Evolutionary conservation across 2,329 filamentous ascomycete species (phyloP).

Genomic region (Fusarium paranaense): DNA sequence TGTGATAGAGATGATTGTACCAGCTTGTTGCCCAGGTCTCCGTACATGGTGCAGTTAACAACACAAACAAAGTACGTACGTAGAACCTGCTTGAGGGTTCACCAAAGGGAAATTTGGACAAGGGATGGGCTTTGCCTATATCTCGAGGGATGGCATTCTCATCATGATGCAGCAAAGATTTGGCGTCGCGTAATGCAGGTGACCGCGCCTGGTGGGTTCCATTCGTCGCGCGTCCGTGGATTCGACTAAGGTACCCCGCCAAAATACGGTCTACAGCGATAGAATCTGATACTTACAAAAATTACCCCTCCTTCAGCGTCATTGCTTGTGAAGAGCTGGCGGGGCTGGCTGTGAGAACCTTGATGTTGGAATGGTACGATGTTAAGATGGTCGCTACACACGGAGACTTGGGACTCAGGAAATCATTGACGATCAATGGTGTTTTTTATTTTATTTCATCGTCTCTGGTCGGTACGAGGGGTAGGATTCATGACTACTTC

Average conservation of each 20-base stretch:
- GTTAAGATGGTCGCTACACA: not conserved
- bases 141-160: slow-evolving; percentile 12
- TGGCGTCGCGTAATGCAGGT: slow-evolving; percentile 27
- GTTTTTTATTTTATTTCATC: slow-evolving; percentile 31
- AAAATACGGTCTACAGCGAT: slow-evolving; percentile 43
- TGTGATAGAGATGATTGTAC: slow-evolving; percentile 56
- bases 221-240: slow-evolving; percentile 21
- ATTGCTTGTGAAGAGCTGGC: not conserved
- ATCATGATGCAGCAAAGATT: slow-evolving; percentile 15
- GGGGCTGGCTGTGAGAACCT: slow-evolving; percentile 4
- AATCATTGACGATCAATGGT: not conserved
- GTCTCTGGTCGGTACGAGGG: slow-evolving; percentile 42
- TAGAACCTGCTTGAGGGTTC: not conserved
- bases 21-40: slow-evolving; percentile 87
- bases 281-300: slow-evolving; percentile 22
- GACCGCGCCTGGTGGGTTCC: slow-evolving; percentile 27
- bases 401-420: not conserved
- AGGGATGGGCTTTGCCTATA: slow-evolving; percentile 1
- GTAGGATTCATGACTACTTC: slow-evolving; percentile 39
- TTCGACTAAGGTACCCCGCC: slow-evolving; percentile 38
- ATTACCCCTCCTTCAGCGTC: slow-evolving; percentile 35
- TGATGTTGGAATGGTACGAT: not conserved
- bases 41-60: slow-evolving; percentile 73
- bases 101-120: not conserved
- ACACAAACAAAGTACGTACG: slow-evolving; percentile 2